A percentile compares a stretch with the other conserved stretches of the same genome.
Conservation (phyloP, 2,329 filamentous ascomycete genomes). For the Pyricularia pennisetigena region DNA sequence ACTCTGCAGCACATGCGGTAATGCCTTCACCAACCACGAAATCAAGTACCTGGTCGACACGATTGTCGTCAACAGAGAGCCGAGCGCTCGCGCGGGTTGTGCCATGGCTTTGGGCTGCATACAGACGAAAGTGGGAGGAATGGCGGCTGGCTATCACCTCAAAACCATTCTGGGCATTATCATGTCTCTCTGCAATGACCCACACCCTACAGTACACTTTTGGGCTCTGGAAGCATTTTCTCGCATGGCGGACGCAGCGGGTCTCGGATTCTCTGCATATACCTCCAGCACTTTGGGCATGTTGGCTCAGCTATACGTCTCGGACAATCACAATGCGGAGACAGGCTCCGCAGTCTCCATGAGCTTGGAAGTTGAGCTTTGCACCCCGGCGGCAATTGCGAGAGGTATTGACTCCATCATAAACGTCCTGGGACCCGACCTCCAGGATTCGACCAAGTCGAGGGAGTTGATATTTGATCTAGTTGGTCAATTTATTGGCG, state of each 20-base stretch:
- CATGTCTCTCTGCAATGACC: constrained; percentile 95
- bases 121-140: constrained; percentile 89
- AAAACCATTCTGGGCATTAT: constrained; percentile 96
- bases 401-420: constrained; percentile 91
- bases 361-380: constrained; percentile 81
- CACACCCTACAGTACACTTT: constrained; percentile 90
- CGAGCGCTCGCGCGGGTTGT: constrained; percentile 85
- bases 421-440: constrained; percentile 89
- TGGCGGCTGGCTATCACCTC: constrained; percentile 92
- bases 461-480: constrained; percentile 84
- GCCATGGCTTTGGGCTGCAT: constrained; percentile 90
- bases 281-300: constrained; percentile 88
- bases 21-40: constrained; percentile 77
- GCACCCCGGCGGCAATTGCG: constrained; percentile 64
- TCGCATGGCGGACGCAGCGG: constrained; percentile 81
- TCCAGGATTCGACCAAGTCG: constrained; percentile 88
- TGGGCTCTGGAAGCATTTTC: constrained; percentile 89
- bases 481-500: constrained; percentile 71
- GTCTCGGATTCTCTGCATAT: constrained; percentile 82
- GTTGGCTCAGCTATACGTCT: constrained; percentile 85
- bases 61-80: constrained; percentile 88
- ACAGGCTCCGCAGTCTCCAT: constrained; percentile 71
- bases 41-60: constrained; percentile 84
- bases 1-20: constrained; percentile 76
- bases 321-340: constrained; percentile 84